Evolutionary conservation across 257 asterid genomes (phyloP).

Genomic region (Ocimum tenuiflorum): DNA sequence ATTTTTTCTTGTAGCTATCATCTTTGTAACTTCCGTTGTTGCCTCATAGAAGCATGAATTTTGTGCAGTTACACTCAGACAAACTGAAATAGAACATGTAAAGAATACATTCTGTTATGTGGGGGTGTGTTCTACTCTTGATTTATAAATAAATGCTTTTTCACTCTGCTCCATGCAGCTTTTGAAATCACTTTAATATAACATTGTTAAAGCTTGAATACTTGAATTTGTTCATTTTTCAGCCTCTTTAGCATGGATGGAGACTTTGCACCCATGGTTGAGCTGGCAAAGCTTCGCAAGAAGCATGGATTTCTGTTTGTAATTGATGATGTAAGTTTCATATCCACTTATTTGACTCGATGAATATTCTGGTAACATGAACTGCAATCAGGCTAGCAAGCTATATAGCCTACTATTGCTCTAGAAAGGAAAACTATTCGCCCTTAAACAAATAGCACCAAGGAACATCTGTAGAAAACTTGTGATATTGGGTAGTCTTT

Average conservation of each 20-base stretch:
- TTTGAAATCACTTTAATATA: neutral
- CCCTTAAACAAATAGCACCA: neutral
- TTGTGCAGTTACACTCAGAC: neutral
- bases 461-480: neutral
- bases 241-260: conserved; percentile 99
- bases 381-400: neutral
- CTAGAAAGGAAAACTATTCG: neutral
- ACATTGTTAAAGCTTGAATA: conserved; percentile 8
- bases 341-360: neutral
- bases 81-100: neutral
- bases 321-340: conserved; percentile 83
- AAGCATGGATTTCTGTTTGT: conserved; percentile 89
- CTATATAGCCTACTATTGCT: neutral
- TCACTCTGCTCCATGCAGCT: neutral
- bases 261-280: conserved; percentile 84
- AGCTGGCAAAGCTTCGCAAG: conserved; percentile 77
- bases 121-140: neutral
- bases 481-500: conserved; percentile 5
- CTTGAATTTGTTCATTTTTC: conserved; percentile 24
- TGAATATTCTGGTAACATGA: neutral
- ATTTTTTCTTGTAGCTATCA: neutral
- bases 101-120: neutral
- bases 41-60: neutral
- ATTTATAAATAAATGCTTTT: neutral
- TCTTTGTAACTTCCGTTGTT: neutral